phyloP scores from a whole-genome alignment of 768 basidiomycete species.

The Harrya chromipes region DNA sequence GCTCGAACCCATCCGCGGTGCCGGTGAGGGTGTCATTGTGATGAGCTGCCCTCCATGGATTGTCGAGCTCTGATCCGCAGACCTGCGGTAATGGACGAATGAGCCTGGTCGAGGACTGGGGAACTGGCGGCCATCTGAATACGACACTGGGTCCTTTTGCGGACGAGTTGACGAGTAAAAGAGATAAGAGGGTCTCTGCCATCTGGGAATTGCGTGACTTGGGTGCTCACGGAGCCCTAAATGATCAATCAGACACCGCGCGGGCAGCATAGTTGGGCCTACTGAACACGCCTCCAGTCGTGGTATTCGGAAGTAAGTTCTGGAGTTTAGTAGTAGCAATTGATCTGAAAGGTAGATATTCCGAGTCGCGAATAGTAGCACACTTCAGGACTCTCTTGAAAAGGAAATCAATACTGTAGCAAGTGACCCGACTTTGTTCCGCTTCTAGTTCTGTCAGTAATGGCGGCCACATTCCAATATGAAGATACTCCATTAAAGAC shows the following conservation, averaged over 20 bases:
- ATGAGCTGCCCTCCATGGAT: conserved; percentile 69
- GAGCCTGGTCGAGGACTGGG: conserved; percentile 61
- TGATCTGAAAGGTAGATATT: no score
- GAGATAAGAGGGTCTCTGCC: conserved; percentile 77
- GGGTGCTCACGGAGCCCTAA: no score
- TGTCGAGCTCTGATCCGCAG: conserved; percentile 51
- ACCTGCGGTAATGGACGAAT: conserved; percentile 64
- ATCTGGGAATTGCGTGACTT: conserved; percentile 31
- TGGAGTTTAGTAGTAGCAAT: no score
- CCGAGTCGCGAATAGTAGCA: no score
- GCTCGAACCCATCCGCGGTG: conserved; percentile 16
- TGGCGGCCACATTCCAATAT: conserved; percentile 8
- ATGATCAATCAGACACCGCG: no score
- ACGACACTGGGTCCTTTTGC: conserved; percentile 76
- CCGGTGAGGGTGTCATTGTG: conserved; percentile 36
- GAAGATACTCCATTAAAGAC: conserved; percentile 28
- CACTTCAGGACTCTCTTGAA: no score
- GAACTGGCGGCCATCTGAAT: conserved; percentile 82
- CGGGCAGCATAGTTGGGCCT: no score
- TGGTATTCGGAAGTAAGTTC: no score
- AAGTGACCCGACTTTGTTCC: no score
- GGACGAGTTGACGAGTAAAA: conserved; percentile 82
- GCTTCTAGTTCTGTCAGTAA: no score
- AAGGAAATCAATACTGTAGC: no score
- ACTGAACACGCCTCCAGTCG: no score